Conservation (phyloP, 306 rosid genomes). For the barrel medic (Medicago truncatula) region DNA sequence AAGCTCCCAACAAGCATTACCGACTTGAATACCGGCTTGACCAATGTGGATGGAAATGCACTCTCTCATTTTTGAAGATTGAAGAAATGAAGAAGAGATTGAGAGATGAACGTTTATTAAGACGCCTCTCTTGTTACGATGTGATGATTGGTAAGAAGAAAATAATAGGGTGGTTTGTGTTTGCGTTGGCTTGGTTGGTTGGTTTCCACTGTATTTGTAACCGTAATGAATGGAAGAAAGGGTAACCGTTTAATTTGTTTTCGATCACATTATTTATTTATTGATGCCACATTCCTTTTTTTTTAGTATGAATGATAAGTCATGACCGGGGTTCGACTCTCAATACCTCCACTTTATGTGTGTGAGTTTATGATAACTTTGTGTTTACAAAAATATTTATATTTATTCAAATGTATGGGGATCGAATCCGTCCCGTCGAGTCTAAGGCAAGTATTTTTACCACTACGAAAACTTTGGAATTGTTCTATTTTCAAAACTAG, state of each 20-base stretch:
- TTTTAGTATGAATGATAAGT: too few species aligned
- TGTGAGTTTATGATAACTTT: too few species aligned
- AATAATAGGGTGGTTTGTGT: neutral
- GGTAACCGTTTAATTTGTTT: neutral
- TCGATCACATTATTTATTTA: too few species aligned
- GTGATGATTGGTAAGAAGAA: neutral
- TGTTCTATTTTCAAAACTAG: too few species aligned
- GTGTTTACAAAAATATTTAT: too few species aligned
- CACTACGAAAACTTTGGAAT: too few species aligned
- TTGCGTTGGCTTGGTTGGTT: neutral
- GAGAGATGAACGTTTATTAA: constrained; percentile 57
- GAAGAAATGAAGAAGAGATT: neutral
- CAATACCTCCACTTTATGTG: too few species aligned
- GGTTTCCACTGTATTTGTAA: constrained; percentile 11
- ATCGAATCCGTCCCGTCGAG: too few species aligned
- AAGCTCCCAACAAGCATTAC: constrained; percentile 74
- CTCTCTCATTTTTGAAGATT: constrained; percentile 44
- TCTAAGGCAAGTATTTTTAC: too few species aligned
- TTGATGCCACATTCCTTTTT: too few species aligned
- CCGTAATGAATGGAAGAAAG: neutral
- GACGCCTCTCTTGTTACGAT: constrained; percentile 50
- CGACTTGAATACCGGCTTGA: constrained; percentile 76
- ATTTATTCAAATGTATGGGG: too few species aligned
- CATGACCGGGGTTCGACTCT: too few species aligned
- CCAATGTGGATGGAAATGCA: constrained; percentile 72